Evolutionary conservation across 192 early-diverging fungal species (phyloP), one percentile per base, ranked within the genome.

Genomic region (Umbelopsis ramanniana): DNA sequence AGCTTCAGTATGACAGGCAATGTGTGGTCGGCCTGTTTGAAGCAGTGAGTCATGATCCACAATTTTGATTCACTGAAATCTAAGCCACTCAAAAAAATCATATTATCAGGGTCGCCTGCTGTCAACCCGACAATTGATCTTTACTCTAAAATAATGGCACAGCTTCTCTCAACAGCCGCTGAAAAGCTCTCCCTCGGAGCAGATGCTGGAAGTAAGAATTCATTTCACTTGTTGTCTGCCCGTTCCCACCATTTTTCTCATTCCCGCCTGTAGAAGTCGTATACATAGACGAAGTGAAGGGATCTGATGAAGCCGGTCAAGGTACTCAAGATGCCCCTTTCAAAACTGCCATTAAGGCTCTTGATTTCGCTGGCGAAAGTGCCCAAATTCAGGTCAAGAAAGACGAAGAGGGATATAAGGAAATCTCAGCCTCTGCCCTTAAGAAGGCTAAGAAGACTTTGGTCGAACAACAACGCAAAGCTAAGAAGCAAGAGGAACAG

Each of bases 401-500:
- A 46, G 76, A 85, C 22, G 89, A 85, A n/a, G 89, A 91, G 52
- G 90, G 85, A 21, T 97, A 85, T 79, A 84, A 82, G 52, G 85
- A 89, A 53, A 91, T 94, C 75, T 93, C 95, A n/a, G 90, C 88
- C 40, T 87, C 96, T 55, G 95, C 93, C 10, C 75, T 97, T 66
- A 99, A 99, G 86, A 99, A 98, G 81, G 92, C 92, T 8, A 88
- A 91, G 74, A 93, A 93, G 81, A 84, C 83, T 37, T 79, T 90
- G 70, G 90, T 85, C 55, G 81, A 87, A 52, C 76, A 86, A 21
- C 68, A 82, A 68, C 90, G 87, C 80, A 95, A 95, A 86, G 89
- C 88, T 38, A 88, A 90, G 84, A 97, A 97, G 87, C 76, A 86
- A 50, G 89, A 90, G 26, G 95, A 93, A 78, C 90, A 95, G 79